Base-by-base conservation (phyloP, 2,329 filamentous ascomycete genomes). In the Colletotrichum eremochloae region DNA sequence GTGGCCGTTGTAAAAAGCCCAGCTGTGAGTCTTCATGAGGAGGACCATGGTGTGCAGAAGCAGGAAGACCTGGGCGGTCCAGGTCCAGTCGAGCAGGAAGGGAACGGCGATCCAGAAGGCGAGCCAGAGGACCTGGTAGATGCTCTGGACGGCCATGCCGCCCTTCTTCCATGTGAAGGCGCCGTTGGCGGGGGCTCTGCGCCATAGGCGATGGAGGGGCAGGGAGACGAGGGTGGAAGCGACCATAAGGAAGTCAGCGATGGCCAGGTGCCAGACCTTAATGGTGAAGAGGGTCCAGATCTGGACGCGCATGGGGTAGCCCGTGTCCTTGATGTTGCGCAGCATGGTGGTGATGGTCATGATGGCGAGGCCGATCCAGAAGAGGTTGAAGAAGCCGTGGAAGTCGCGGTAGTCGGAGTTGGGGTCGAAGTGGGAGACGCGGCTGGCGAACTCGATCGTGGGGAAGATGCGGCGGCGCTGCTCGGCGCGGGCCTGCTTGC, bases 1-100 rank as follows among this genome's bases (percentile, higher is more conserved):
- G 81, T 99, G 96, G 14, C 96, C 96, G 78, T 98, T 98, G 85
- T 99, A 99, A 82, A 98, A 99, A 33, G 94, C 93, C 79, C 97
- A 99, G 7, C 95, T 98, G 81, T 99, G 96, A 91, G 98, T 96
- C 86, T 99, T 99, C 96, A 99, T 99, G 63, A 98, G 90, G 29
- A 99, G 87, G 9, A 94, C 92, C 82, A 99, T 90, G 55, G 95
- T 92, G 82, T 99, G 96, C 44, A 99, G 86, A 14, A 95, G 92
- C 76, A 99, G 89, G 81, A 97, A 99, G 50, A 99, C 96, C 79
- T 98, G 96, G 3, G 96, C 92, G 0, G 96, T 99, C 96, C 96
- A 99, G 3, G 95, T 94, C 96, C 96, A 99, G 63, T 93, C 88
- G 11, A 97, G 86, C 76, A 92, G 82, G 75, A 98, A 98, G 0